Conservation (phyloP, 1,139 yeast genomes). For the Suhomyces bolitotheri region DNA sequence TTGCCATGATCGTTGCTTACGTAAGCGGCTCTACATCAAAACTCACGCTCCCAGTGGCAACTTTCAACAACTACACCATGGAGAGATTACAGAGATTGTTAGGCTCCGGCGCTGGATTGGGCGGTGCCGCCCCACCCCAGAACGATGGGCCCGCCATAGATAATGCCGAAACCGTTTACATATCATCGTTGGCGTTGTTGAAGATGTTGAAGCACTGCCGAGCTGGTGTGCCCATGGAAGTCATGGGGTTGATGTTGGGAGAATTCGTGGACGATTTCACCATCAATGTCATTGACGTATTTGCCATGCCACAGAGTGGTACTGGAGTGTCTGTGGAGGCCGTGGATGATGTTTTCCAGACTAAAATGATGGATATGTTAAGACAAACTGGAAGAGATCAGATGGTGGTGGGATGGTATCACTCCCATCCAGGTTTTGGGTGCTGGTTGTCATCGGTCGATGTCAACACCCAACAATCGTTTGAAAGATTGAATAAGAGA, state of each 20-base stretch:
- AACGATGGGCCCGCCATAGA: slow-evolving; percentile 84
- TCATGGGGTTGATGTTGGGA: slow-evolving; percentile 99
- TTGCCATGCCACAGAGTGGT: slow-evolving; percentile 99
- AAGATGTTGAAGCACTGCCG: slow-evolving; percentile 98
- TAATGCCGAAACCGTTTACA: slow-evolving; percentile 94
- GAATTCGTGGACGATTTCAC: slow-evolving; percentile 98
- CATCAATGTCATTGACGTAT: slow-evolving; percentile 94
- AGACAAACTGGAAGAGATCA: slow-evolving; percentile 98
- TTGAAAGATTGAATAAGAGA: slow-evolving; percentile 90
- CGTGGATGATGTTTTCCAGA: slow-evolving; percentile 97
- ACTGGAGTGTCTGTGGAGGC: slow-evolving; percentile 99
- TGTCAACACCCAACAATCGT: slow-evolving; percentile 95
- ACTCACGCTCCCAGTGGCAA: slow-evolving; percentile 11
- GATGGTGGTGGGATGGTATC: slow-evolving; percentile 99
- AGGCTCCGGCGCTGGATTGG: slow-evolving; percentile 60
- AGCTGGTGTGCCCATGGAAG: slow-evolving; percentile 99
- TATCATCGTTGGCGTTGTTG: slow-evolving; percentile 89
- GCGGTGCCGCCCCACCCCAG: slow-evolving; percentile 53
- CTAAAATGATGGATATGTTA: slow-evolving; percentile 99
- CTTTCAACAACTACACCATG: slow-evolving; percentile 36
- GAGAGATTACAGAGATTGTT: slow-evolving; percentile 74
- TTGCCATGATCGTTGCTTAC: too few species aligned
- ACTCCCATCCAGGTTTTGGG: slow-evolving; percentile 99
- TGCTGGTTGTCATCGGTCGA: slow-evolving; percentile 98
- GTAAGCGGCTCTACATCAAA: slow-evolving; percentile 1